phyloP scores from a whole-genome alignment of 352 stramenopile genomes.

The Globisporangium takayamanum region DNA sequence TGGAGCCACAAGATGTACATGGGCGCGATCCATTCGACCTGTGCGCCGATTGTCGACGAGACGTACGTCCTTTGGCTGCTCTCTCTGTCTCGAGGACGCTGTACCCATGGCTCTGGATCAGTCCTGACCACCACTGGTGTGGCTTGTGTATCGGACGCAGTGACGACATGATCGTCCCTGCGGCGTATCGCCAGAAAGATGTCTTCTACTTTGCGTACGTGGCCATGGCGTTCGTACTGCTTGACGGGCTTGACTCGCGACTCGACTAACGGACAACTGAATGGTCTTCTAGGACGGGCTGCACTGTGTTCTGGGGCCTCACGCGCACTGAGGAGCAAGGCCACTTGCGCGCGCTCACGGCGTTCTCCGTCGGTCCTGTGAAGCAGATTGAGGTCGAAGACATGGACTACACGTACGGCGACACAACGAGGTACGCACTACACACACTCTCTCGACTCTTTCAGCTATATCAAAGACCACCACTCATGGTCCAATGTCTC shows the following conservation, averaged over 20 bases:
- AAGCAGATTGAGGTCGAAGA: constrained; percentile 86
- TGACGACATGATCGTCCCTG: constrained; percentile 29
- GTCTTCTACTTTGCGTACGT: constrained; percentile 83
- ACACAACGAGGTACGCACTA: constrained; percentile 30
- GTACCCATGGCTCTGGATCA: no score
- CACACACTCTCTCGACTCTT: not conserved
- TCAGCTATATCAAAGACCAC: not conserved
- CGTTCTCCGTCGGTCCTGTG: constrained; percentile 61
- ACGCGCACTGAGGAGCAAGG: constrained; percentile 72
- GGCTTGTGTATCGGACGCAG: not conserved
- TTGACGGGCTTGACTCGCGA: not conserved
- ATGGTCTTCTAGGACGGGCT: constrained; percentile 57
- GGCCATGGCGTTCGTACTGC: not conserved
- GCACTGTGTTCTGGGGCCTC: constrained; percentile 88
- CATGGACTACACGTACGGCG: constrained; percentile 85
- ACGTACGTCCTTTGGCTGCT: constrained; percentile 20
- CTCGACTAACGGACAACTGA: not conserved
- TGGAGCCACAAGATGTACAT: constrained; percentile 87
- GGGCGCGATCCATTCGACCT: constrained; percentile 77
- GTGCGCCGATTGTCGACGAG: constrained; percentile 34
- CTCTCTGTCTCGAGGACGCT: no score
- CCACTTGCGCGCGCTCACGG: constrained; percentile 49
- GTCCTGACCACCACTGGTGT: not conserved
- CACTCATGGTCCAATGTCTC: not conserved
- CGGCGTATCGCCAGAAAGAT: constrained; percentile 69